These are phyloP conservation scores for Microstegium vimineum DNA, from an alignment of 176 grass and related monocot species.

Conservation along the genomic window DNA sequence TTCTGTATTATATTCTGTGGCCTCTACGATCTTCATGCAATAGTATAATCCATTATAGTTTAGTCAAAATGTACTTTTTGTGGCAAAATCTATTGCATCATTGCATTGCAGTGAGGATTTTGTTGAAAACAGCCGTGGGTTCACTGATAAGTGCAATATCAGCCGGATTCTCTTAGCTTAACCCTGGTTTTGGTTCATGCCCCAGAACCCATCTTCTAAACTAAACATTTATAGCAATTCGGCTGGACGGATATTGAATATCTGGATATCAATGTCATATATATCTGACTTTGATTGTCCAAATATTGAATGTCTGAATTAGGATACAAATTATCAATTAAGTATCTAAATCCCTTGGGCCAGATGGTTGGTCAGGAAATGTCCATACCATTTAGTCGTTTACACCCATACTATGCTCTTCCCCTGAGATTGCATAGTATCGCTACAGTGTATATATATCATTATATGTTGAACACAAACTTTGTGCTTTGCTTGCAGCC, in stretches of 20 bases:
- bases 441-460: not conserved
- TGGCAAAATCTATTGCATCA: not conserved
- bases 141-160: not conserved
- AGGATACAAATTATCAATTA: not conserved
- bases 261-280: not conserved
- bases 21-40: not conserved
- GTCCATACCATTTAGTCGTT: not conserved
- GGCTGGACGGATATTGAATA: not conserved
- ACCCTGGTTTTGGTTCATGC: not conserved
- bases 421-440: not conserved
- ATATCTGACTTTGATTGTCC: not conserved
- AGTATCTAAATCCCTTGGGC: not conserved
- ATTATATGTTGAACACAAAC: conserved; percentile 2
- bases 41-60: not conserved
- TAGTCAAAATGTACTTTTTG: not conserved
- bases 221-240: not conserved
- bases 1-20: not conserved
- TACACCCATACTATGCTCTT: not conserved
- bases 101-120: not conserved
- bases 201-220: not conserved
- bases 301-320: not conserved
- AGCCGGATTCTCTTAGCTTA: not conserved
- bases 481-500: conserved; percentile 52
- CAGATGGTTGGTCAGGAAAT: not conserved
- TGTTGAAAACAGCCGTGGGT: not conserved